phyloP scores from a whole-genome alignment of 2,329 filamentous ascomycete genomes.

The Sporothrix sp. region DNA sequence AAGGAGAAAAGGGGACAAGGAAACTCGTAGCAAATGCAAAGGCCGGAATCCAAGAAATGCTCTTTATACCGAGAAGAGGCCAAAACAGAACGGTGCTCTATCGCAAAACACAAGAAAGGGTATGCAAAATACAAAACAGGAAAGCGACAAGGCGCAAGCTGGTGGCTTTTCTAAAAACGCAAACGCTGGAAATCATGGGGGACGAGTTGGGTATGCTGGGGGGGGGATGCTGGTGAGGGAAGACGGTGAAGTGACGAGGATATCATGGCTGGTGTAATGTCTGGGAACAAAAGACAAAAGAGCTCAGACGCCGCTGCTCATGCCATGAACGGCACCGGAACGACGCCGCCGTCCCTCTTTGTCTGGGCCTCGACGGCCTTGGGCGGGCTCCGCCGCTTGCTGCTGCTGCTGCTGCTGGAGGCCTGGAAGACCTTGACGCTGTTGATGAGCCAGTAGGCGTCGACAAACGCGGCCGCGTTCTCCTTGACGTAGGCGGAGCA shows the following conservation, averaged over 20 bases:
- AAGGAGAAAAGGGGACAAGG: neutral
- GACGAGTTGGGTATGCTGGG: neutral
- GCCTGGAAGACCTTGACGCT: slow-evolving; percentile 54
- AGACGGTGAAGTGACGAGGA: neutral
- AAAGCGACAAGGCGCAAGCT: neutral
- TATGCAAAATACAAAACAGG: neutral
- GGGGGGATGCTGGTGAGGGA: neutral
- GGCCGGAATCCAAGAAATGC: neutral
- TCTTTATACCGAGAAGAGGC: neutral
- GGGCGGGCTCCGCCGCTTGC: slow-evolving; percentile 2
- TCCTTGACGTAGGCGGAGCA: slow-evolving; percentile 64
- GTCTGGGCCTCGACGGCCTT: neutral
- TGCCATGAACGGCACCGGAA: slow-evolving; percentile 10
- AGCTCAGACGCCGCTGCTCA: too few relatives aligned
- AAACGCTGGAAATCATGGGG: neutral
- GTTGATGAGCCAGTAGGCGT: slow-evolving; percentile 72
- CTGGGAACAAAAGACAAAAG: neutral
- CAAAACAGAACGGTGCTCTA: too few relatives aligned
- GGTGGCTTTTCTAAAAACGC: neutral
- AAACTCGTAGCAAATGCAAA: neutral
- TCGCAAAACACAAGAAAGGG: neutral
- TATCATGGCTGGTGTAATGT: too few relatives aligned
- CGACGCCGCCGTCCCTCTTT: slow-evolving; percentile 1
- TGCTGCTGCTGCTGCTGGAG: neutral
- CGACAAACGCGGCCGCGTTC: slow-evolving; percentile 59